These are phyloP conservation scores for Pouteria campechiana DNA, from an alignment of 179 eudicot species.

Conservation along the genomic window DNA sequence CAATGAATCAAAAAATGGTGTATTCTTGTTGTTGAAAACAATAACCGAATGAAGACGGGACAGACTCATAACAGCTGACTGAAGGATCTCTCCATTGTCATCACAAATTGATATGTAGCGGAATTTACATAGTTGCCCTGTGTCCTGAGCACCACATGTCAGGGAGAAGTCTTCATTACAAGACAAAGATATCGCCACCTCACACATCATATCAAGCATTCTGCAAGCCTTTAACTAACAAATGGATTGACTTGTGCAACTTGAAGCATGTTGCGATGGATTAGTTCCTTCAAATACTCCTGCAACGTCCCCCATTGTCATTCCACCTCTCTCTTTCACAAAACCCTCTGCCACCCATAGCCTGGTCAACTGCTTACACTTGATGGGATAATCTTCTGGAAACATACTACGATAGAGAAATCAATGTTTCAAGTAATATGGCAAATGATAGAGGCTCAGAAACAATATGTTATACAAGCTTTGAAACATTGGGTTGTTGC, in stretches of 20 bases:
- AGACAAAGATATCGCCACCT: conserved; percentile 22
- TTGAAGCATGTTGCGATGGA: conserved; percentile 37
- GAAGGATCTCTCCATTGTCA: conserved; percentile 8
- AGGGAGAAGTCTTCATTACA: conserved; percentile 19
- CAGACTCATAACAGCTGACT: conserved; percentile 1
- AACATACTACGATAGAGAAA: conserved; percentile 44
- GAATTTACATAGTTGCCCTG: conserved; percentile 5
- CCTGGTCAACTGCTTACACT: conserved; percentile 27
- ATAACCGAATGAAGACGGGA: conserved; percentile 21
- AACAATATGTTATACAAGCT: conserved; percentile 28
- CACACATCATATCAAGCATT: conserved; percentile 51
- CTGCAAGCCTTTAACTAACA: conserved; percentile 28
- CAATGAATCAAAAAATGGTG: conserved; percentile 11
- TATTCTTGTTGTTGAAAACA: conserved; percentile 14
- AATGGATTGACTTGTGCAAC: conserved; percentile 16
- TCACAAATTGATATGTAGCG: conserved; percentile 13
- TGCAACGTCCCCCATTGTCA: conserved; percentile 40
- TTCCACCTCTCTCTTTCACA: conserved; percentile 18
- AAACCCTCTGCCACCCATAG: conserved; percentile 63
- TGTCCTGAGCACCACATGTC: conserved; percentile 8
- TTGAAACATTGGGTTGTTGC: conserved; percentile 19
- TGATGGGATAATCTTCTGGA: conserved; percentile 32
- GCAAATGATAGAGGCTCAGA: conserved; percentile 49
- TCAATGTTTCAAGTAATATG: conserved; percentile 40
- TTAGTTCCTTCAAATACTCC: conserved; percentile 28